Percentiles rank a stretch among this genome's conserved stretches.
These are phyloP conservation scores for Gossypium aridum DNA, from an alignment of 441 rosid species.

Conservation along the genomic window DNA sequence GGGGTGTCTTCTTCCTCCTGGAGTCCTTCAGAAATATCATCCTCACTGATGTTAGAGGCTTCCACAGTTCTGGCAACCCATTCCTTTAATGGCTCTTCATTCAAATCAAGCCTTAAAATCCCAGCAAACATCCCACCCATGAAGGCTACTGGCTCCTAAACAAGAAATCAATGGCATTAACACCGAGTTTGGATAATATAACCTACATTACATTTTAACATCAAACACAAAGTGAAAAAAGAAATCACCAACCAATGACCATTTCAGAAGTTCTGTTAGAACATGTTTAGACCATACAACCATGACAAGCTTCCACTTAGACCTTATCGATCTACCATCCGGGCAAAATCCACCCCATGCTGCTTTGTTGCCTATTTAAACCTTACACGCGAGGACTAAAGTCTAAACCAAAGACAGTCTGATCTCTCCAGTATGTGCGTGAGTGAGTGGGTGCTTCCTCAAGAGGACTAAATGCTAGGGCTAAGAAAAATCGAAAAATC, in stretches of 20 bases:
- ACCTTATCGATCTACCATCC: background rate
- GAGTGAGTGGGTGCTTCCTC: no score
- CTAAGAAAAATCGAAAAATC: no score
- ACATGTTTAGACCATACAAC: background rate
- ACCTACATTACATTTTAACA: background rate
- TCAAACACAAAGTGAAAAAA: background rate
- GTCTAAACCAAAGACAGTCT: no score
- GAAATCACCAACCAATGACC: background rate
- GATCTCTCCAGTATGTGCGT: no score
- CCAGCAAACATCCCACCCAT: conserved; percentile 89
- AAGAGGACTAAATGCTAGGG: no score
- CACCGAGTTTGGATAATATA: background rate
- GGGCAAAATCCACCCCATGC: background rate
- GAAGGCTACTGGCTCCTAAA: conserved; percentile 86
- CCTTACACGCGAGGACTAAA: no score
- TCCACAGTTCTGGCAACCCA: conserved; percentile 84
- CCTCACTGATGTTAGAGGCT: conserved; percentile 55
- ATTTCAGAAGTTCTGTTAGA: background rate
- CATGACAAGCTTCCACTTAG: background rate
- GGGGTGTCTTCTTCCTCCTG: conserved; percentile 50
- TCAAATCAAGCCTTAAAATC: conserved; percentile 70
- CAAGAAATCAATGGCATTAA: background rate
- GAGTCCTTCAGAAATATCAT: conserved; percentile 36
- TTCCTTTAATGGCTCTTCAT: conserved; percentile 85
- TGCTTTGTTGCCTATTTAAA: no score